These are phyloP conservation scores for Rhodamnia argentea DNA, from an alignment of 345 rosid genomes.

Conservation along the genomic window DNA sequence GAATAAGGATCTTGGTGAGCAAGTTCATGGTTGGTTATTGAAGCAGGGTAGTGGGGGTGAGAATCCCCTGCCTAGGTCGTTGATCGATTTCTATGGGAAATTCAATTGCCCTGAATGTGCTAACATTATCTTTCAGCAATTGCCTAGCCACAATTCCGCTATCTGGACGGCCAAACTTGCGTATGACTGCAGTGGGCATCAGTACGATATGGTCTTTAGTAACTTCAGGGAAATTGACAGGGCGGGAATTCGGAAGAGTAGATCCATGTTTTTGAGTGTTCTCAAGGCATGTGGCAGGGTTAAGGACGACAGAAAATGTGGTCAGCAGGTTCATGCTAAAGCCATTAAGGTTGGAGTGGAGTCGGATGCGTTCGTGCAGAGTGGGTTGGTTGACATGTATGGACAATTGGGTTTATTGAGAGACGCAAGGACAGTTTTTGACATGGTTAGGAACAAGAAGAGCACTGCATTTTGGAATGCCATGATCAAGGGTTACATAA, in stretches of 20 bases:
- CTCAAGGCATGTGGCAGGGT: slow-evolving; percentile 46
- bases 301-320: slow-evolving; percentile 31
- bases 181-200: slow-evolving; percentile 38
- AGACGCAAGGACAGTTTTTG: slow-evolving; percentile 41
- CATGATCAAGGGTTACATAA: slow-evolving; percentile 39
- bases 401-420: slow-evolving; percentile 33
- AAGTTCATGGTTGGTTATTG: slow-evolving; percentile 51
- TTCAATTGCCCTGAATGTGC: slow-evolving; percentile 31
- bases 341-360: slow-evolving; percentile 51
- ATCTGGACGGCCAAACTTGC: slow-evolving; percentile 51
- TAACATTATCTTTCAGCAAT: slow-evolving; percentile 23
- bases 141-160: slow-evolving; percentile 10
- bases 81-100: slow-evolving; percentile 50
- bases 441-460: slow-evolving; percentile 7
- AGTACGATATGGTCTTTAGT: slow-evolving; percentile 22
- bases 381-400: slow-evolving; percentile 59
- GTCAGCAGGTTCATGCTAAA: slow-evolving; percentile 46
- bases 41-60: slow-evolving; percentile 32
- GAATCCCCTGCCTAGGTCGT: slow-evolving; percentile 19
- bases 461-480: slow-evolving; percentile 42
- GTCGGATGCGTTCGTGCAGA: slow-evolving; percentile 19
- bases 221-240: slow-evolving; percentile 44
- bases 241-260: slow-evolving; percentile 25
- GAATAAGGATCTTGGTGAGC: slow-evolving; percentile 49
- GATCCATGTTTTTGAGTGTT: slow-evolving; percentile 29